These are phyloP conservation scores for Kluyveromyces lactis DNA, from an alignment of 805 yeast species.

Conservation along the genomic window DNA sequence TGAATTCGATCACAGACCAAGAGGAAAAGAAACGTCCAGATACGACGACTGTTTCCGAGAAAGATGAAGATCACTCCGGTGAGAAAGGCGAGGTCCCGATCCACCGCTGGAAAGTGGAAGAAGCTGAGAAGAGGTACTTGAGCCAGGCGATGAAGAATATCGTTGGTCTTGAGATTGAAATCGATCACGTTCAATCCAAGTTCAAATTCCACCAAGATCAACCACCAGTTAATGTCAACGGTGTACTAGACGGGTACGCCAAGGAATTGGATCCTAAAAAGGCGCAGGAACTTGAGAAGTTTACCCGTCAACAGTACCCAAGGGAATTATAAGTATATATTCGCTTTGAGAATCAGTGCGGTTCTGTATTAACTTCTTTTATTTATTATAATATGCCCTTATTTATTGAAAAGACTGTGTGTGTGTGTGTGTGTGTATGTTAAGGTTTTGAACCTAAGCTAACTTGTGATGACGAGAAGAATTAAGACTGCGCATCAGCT, in stretches of 20 bases:
- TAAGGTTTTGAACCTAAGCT: no score
- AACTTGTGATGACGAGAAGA: no score
- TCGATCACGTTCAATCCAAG: conserved; percentile 40
- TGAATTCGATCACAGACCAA: conserved; percentile 37
- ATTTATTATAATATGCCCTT: no score
- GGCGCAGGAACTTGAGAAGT: conserved; percentile 12
- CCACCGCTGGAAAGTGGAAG: conserved; percentile 44
- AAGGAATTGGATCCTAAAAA: conserved; percentile 30
- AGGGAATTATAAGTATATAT: background rate
- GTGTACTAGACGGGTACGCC: conserved; percentile 41
- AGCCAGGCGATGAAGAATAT: conserved; percentile 40
- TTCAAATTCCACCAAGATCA: conserved; percentile 51
- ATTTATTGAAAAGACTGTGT: no score
- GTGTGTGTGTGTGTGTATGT: no score
- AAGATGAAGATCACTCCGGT: no score
- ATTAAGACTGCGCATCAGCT: no score
- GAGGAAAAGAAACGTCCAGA: conserved; percentile 36
- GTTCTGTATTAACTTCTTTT: no score
- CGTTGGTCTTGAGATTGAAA: conserved; percentile 47
- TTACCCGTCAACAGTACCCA: conserved; percentile 11
- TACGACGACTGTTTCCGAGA: conserved; percentile 14
- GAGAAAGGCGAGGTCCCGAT: background rate
- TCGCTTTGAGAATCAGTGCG: no score
- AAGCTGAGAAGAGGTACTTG: conserved; percentile 46
- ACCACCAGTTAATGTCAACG: conserved; percentile 38